These are phyloP conservation scores for Warburgia ugandensis DNA, from an alignment of 164 flowering plant genomes.

Conservation along the genomic window DNA sequence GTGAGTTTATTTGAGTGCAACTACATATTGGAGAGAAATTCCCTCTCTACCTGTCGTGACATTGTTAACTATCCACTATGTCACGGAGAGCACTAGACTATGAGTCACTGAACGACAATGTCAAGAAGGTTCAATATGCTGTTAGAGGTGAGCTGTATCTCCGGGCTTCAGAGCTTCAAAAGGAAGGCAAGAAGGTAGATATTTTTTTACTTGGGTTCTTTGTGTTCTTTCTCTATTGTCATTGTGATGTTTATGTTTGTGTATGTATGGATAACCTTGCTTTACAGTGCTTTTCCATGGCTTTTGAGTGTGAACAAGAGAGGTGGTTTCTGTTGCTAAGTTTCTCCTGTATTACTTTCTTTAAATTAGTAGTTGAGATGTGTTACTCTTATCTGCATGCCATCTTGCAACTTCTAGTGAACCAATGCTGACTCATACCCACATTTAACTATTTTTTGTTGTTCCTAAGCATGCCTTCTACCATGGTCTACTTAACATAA, in stretches of 20 bases:
- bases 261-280: background rate
- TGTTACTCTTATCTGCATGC: too few relatives aligned
- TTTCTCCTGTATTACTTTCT: too few relatives aligned
- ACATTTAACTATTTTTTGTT: too few relatives aligned
- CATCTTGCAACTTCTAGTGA: too few relatives aligned
- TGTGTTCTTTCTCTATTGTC: background rate
- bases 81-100: slow-evolving; percentile 60
- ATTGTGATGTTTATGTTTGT: background rate
- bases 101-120: slow-evolving; percentile 76
- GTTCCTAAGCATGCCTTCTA: too few relatives aligned
- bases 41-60: slow-evolving; percentile 2
- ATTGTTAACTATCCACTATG: slow-evolving; percentile 33
- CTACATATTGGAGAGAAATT: too few relatives aligned
- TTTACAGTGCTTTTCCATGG: background rate
- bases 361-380: too few relatives aligned
- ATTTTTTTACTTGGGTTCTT: background rate
- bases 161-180: slow-evolving; percentile 97
- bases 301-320: too few relatives aligned
- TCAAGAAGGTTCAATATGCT: slow-evolving; percentile 91
- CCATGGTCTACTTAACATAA: too few relatives aligned
- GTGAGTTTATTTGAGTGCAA: too few relatives aligned
- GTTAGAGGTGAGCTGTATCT: slow-evolving; percentile 97
- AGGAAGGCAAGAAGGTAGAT: slow-evolving; percentile 94
- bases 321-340: too few relatives aligned
- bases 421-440: too few relatives aligned